Percentiles rank a stretch among this genome's conserved stretches.
phyloP scores from a whole-genome alignment of 306 rosid genomes.

The Sphenostylis stenocarpa region DNA sequence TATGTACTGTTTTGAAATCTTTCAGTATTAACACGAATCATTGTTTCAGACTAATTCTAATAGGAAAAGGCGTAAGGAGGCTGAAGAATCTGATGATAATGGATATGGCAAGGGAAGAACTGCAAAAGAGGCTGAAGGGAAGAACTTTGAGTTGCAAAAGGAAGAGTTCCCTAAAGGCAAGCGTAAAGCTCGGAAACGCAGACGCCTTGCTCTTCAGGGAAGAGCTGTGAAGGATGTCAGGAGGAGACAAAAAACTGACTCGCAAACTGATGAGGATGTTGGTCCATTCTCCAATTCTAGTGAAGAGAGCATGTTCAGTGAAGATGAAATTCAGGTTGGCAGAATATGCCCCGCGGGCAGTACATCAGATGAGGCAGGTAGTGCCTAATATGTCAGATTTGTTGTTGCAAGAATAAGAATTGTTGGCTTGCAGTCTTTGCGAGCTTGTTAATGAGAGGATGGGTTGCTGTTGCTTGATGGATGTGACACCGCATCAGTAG shows the following conservation, averaged over 20 bases:
- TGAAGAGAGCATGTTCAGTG: conserved; percentile 78
- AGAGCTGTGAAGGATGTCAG: conserved; percentile 82
- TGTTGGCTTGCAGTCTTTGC: conserved; percentile 24
- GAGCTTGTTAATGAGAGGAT: conserved; percentile 22
- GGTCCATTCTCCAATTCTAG: conserved; percentile 75
- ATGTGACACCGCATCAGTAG: conserved; percentile 19
- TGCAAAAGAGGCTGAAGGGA: conserved; percentile 61
- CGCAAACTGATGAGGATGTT: conserved; percentile 58
- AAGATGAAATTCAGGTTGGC: conserved; percentile 69
- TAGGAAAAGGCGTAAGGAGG: conserved; percentile 85
- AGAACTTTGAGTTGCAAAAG: conserved; percentile 72
- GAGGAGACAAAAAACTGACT: conserved; percentile 60
- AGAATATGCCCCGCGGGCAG: conserved; percentile 57
- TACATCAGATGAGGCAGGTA: conserved; percentile 72
- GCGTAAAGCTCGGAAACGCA: conserved; percentile 88
- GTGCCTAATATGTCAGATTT: conserved; percentile 36
- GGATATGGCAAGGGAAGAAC: conserved; percentile 62
- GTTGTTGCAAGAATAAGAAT: conserved; percentile 3
- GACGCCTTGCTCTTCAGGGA: conserved; percentile 92
- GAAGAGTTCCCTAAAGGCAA: conserved; percentile 96
- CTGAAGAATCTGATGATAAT: conserved; percentile 89
- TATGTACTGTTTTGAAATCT: conserved; percentile 12
- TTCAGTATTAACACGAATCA: conserved; percentile 21
- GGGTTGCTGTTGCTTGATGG: background rate
- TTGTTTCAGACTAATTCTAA: conserved; percentile 79